Evolutionary conservation across 345 rosid genomes (phyloP).

Genomic region (Gossypium rotundifolium): DNA sequence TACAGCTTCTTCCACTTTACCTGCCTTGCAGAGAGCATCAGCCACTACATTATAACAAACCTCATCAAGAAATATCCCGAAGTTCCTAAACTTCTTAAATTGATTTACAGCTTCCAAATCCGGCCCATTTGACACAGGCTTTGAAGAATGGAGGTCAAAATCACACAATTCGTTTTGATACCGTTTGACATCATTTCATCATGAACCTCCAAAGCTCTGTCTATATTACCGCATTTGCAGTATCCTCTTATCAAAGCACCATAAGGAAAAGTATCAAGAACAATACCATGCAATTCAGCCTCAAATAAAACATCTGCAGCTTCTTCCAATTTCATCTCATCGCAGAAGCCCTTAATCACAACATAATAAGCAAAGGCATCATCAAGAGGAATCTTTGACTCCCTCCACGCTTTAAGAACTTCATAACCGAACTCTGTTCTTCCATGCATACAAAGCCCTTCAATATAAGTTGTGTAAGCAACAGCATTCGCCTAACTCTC

Average conservation of each 20-base stretch:
- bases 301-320: slow-evolving; percentile 36
- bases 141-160: slow-evolving; percentile 52
- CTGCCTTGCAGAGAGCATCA: slow-evolving; percentile 56
- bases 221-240: slow-evolving; percentile 38
- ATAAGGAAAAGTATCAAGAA: slow-evolving; percentile 38
- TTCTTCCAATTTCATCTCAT: slow-evolving; percentile 47
- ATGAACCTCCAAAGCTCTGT: slow-evolving; percentile 39
- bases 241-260: slow-evolving; percentile 38
- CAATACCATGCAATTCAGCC: slow-evolving; percentile 45
- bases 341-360: slow-evolving; percentile 54
- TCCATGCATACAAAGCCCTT: slow-evolving; percentile 57
- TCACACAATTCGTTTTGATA: slow-evolving; percentile 47
- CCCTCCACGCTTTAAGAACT: slow-evolving; percentile 24
- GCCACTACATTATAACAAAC: slow-evolving; percentile 48
- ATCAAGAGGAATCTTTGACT: slow-evolving; percentile 28
- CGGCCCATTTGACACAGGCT: slow-evolving; percentile 39
- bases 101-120: slow-evolving; percentile 24
- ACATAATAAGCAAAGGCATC: slow-evolving; percentile 32
- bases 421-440: slow-evolving; percentile 36
- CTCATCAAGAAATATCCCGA: slow-evolving; percentile 45
- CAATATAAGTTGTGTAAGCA: slow-evolving; percentile 48
- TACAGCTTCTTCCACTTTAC: slow-evolving; percentile 50
- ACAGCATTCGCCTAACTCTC: slow-evolving; percentile 33
- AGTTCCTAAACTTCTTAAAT: slow-evolving; percentile 33
- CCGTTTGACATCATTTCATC: slow-evolving; percentile 44